phyloP scores from a whole-genome alignment of 805 yeast genomes.

The Ogataea glucozyma region DNA sequence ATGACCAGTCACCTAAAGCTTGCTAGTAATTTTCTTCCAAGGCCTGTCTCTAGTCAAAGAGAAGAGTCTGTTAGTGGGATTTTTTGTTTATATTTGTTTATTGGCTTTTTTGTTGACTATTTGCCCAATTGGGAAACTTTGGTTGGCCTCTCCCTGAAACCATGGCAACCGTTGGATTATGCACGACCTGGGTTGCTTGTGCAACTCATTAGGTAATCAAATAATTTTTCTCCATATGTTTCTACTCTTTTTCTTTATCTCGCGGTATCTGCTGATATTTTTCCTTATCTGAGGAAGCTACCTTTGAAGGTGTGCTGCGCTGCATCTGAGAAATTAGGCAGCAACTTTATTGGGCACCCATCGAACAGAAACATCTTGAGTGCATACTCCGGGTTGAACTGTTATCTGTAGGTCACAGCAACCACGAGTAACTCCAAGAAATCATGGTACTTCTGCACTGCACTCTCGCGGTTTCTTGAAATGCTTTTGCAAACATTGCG shows the following conservation, averaged over 20 bases:
- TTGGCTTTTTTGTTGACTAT: background rate
- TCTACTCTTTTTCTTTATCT: background rate
- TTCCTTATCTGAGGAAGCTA: too few species aligned
- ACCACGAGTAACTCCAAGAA: too few species aligned
- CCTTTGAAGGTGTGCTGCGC: too few species aligned
- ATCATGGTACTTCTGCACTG: too few species aligned
- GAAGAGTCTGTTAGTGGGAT: background rate
- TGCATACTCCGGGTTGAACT: too few species aligned
- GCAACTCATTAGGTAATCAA: background rate
- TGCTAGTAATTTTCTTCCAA: background rate
- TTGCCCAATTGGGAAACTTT: constrained; percentile 2
- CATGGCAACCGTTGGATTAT: background rate
- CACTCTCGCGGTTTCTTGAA: too few species aligned
- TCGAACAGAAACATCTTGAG: too few species aligned
- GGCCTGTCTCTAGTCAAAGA: background rate
- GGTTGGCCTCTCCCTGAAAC: background rate
- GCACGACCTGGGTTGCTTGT: background rate
- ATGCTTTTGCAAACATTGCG: too few species aligned
- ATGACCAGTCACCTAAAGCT: background rate
- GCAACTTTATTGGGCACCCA: too few species aligned
- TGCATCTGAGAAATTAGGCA: too few species aligned
- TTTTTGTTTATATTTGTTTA: constrained; percentile 9
- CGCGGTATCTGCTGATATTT: background rate
- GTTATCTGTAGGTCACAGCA: too few species aligned
- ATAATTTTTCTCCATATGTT: background rate